Base-by-base conservation (phyloP, 164 flowering plant genomes). In the Berberis thunbergii region DNA sequence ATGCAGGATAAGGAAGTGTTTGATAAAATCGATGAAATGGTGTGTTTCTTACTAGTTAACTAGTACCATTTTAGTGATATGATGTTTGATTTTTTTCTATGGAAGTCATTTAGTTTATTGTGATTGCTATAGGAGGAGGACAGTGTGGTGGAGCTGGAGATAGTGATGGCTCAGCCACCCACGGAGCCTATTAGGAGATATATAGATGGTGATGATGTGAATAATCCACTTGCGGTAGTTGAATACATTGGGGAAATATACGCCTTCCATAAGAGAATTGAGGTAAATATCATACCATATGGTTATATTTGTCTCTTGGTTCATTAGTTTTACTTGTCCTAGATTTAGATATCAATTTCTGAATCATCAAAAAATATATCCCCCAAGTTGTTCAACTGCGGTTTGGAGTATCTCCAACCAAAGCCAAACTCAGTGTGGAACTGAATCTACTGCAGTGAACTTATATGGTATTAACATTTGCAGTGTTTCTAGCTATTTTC, bases 191-290 rank as follows among this genome's bases (percentile, higher is more conserved):
- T 26, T 26, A 26, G 26, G 26, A 26, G 26, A 26, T 26, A 94
- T 70, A 91, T 94, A 8, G 99, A 94, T 66, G 62, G 74, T 63
- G 43, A 71, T 45, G 99, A 89, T 62, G 67, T 64, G 45, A 79
- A 80, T 43, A 80, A 94, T 60, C 79, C 85, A 12, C 83, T 89
- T 6, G 91, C 97, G 0, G 97, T 87, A 45, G 87, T 80, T 7
- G 97, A 87, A 52, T 94, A 91, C 57, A 63, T 94, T 11, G 90
- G 87, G 49, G 97, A 87, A 42, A 66, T 94, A n/a, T 84, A 87
- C 72, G 59, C 72, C 3, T 72, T 79, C 71, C 87, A 87, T 73
- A 83, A 69, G 76, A 84, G 81, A 77, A 62, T 62, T 11, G 86
- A 81, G 85, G 83, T 84, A 43, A 38, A 1, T 38, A 50, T 38